These are phyloP conservation scores for Dichotomocladium elegans DNA, from an alignment of 371 early-diverging fungal species.

Conservation along the genomic window DNA sequence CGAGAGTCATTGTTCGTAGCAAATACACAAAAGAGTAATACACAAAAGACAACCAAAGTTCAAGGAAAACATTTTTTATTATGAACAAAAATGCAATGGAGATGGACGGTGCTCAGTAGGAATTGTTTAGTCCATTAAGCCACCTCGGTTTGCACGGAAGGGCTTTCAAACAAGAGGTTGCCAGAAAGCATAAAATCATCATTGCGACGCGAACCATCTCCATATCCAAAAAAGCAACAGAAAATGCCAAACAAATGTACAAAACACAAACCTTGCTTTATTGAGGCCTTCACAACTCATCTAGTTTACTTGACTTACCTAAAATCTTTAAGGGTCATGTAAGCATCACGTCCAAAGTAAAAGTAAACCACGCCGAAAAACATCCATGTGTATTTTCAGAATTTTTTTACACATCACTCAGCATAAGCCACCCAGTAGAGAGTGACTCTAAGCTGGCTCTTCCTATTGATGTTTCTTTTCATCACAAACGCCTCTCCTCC, in stretches of 20 bases:
- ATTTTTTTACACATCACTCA: constrained; percentile 9
- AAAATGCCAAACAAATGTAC: neutral
- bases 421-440: constrained; percentile 9
- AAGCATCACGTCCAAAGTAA: no score
- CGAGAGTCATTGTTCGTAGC: no score
- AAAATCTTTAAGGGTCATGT: no score
- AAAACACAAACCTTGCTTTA: neutral
- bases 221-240: neutral
- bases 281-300: neutral
- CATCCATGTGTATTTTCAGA: no score
- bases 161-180: constrained; percentile 19
- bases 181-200: constrained; percentile 15
- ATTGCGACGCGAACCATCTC: neutral
- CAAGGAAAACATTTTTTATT: neutral
- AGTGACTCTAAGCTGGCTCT: constrained; percentile 22
- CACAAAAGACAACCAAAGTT: no score
- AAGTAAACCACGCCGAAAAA: no score
- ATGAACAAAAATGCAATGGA: neutral
- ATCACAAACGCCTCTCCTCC: constrained; percentile 11
- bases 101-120: neutral
- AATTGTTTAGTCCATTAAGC: constrained; percentile 10
- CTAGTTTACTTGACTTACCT: no score
- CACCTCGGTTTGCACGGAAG: constrained; percentile 9
- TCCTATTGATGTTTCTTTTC: constrained; percentile 18
- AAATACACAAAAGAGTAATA: no score